Evolutionary conservation across 2,329 filamentous ascomycete species (phyloP), one percentile per base, ranked within the genome.

Genomic region (Colletotrichum magnum): DNA sequence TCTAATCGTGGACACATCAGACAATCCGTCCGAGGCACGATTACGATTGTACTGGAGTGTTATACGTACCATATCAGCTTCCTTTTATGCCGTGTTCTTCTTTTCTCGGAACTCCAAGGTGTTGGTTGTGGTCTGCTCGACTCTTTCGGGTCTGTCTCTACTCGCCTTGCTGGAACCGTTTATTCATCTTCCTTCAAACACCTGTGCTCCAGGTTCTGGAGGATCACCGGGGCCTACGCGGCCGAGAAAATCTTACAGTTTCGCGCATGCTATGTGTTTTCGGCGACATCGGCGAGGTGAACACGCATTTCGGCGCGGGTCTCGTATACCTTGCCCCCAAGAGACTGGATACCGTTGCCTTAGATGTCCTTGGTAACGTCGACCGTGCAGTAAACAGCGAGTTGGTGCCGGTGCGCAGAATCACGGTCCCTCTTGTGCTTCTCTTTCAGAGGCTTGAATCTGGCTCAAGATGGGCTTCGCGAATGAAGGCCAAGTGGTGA

Each of bases 141-240:
- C 2, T 48, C 5, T 4, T 10, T 36, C 2, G 2, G 7, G 7
- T 36, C 5, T 43, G 41, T 12, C 2, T 6, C 15, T n/a, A 4
- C 4, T 43, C 13, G 41, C 7, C 3, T 43, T n/a, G 32, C 32
- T 36, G 32, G 32, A 10, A 36, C 16, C 6, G 41, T 9, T 28
- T 16, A 41, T 36, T 21, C n/a, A 1, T 56, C n/a, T 12, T 28
- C 12, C 24, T 41, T 21, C n/a, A 51, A 5, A 7, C 58, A n/a
- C 18, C 65, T 88, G 76, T 83, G 82, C 72, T 88, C 86, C 86
- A 85, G 88, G 6, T 77, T 79, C 72, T 87, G 85, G 1, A 88
- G 81, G 69, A 87, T 87, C 76, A 86, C 85, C 56, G 86, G 74
- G 0, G 86, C 85, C 64, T 87, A 88, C 1, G 86, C 86, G 0